Base-by-base conservation (phyloP, 371 early-diverging fungal species). In the Apophysomyces ossiformis region DNA sequence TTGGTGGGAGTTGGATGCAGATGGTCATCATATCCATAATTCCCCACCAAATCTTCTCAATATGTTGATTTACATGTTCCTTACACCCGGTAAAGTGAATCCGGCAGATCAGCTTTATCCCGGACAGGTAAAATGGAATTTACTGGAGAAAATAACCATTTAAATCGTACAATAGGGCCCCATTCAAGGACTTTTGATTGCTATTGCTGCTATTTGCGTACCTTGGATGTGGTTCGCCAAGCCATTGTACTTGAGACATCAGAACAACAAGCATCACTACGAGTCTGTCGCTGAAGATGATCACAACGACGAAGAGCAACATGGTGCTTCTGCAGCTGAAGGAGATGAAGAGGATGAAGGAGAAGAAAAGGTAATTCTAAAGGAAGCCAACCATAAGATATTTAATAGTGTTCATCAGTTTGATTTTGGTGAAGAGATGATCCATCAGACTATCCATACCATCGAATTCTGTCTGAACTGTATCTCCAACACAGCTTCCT, bases 201-300 rank as follows among this genome's bases (percentile, higher is more conserved):
- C 94, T 15, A 58, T 96, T 37, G 97, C 99, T 21, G 71, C 98
- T 32, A 73, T 94, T 35, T 96, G 96, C 70, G 90, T 99, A 5
- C 99, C 99, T n/a, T 95, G 96, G 96, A 98, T 99, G 99, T 87
- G 99, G 75, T 85, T 97, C 61, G 89, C 88, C 66, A 99, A 98
- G 81, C 99, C 99, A 11, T 86, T 92, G 60, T 90, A 92, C 65
- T 81, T 97, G 65, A 87, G 89, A 74, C 71, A 71, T 15, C 91
- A 96, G 76, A 92, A 96, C 76, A 83, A 89, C 70, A 87, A 92
- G 73, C 91, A 98, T 70, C 90, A 86, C 26, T 88, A 89, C 64
- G 84, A 89, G 37, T 69, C 86, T 7, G 73, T 86, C 66, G 81
- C 84, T 60, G 81, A 62, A 18, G 84, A 69, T 69, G 87, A 72